Base-by-base conservation (phyloP, 352 stramenopile genomes). In the Phytophthora agathidicida region DNA sequence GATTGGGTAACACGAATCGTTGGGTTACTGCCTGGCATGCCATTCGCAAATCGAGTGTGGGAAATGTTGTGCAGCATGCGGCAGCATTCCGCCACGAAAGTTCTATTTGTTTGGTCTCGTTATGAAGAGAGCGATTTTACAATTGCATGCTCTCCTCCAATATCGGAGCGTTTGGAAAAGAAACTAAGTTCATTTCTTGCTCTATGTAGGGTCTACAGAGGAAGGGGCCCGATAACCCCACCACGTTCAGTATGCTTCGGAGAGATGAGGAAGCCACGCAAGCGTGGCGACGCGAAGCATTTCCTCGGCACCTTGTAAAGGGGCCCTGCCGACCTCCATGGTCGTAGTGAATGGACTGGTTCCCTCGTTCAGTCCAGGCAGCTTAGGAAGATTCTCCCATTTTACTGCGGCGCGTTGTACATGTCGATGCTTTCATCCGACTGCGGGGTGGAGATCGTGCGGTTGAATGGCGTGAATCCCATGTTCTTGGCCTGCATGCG, bases 371-470 rank as follows among this genome's bases (percentile, higher is more conserved):
- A 50, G 45, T 22, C 32, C 58, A 51, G 1, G 16, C 33, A 53
- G 45, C 22, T 38, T n/a, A 51, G 36, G 13, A 44, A 42, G 20
- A 49, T 52, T 45, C n/a, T n/a, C 14, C 23, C 37, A 48, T 2
- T 55, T 79, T 89, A 92, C 71, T 94, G 83, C 37, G 81, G 79
- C 38, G 83, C 83, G 72, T 94, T 94, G 77, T 94, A 91, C 80
- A 94, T 93, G 68, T 94, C 86, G 41, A 94, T 93, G 41, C 84
- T 85, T 64, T 94, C 86, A 50, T 94, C 86, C 0, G 80, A 90
- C 68, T 86, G 71, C 14, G 85, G 83, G 22, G 77, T 89, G 28
- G 82, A 91, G 39, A 95, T 74, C 32, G 86, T 93, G 32, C 83
- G 80, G 56, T 78, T 88, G 61, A 93, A 90, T 13, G 81, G 65